These are phyloP conservation scores for Balansia obtecta DNA, from an alignment of 2,329 filamentous ascomycete species.

Conservation along the genomic window DNA sequence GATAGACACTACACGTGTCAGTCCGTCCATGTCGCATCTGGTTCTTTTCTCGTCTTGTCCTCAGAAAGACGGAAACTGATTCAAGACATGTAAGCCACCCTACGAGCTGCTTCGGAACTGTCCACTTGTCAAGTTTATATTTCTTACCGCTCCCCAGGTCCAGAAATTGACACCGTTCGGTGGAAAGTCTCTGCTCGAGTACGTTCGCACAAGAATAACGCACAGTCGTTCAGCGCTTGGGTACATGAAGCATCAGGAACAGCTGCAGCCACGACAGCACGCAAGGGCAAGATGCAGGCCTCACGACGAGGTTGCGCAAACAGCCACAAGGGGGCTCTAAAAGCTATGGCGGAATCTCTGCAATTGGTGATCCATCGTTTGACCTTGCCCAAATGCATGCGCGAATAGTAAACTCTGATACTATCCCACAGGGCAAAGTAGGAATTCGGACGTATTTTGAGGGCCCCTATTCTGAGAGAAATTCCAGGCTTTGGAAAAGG, in stretches of 20 bases:
- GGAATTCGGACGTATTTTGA: background rate
- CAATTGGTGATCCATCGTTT: conserved; percentile 2
- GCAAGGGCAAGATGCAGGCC: conserved; percentile 6
- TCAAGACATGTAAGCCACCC: too few species aligned
- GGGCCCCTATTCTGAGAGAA: conserved; percentile 1
- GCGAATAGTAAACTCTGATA: conserved; percentile 9
- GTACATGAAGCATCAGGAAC: background rate
- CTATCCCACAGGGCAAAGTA: conserved; percentile 5
- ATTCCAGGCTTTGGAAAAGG: background rate
- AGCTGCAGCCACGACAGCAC: conserved; percentile 4
- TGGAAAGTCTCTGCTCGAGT: too few species aligned
- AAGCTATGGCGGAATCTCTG: conserved; percentile 9
- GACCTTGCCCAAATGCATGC: conserved; percentile 9
- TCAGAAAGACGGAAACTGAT: too few species aligned
- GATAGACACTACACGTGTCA: too few species aligned
- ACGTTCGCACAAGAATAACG: conserved; percentile 2
- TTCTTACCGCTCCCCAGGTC: too few species aligned
- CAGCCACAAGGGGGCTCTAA: conserved; percentile 9
- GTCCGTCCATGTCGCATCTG: too few species aligned
- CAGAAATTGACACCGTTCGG: too few species aligned
- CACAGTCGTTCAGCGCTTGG: conserved; percentile 1
- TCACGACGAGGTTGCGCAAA: conserved; percentile 9
- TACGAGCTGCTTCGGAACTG: too few species aligned
- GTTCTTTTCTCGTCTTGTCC: too few species aligned
- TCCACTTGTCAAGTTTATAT: too few species aligned